These are phyloP conservation scores for Dioscorea zingiberensis DNA, from an alignment of 106 monocot species.

Conservation along the genomic window DNA sequence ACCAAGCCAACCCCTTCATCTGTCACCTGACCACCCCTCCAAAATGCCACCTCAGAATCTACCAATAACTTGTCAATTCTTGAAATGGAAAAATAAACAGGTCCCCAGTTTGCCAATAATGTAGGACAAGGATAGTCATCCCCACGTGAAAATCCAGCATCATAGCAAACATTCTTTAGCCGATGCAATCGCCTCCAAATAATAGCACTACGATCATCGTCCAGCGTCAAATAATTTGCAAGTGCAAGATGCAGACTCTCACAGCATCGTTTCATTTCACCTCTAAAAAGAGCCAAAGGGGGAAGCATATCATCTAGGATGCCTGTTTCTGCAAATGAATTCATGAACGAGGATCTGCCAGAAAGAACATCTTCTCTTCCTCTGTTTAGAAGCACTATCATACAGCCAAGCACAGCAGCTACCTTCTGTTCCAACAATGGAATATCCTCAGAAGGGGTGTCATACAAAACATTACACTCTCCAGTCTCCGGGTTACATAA, in stretches of 20 bases:
- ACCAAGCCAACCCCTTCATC: conserved; percentile 84
- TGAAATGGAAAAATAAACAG: conserved; percentile 55
- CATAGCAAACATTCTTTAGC: conserved; percentile 88
- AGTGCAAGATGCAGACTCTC: conserved; percentile 89
- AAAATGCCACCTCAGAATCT: conserved; percentile 83
- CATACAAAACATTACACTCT: conserved; percentile 65
- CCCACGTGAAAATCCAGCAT: conserved; percentile 80
- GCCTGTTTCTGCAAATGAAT: conserved; percentile 48
- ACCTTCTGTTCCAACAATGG: conserved; percentile 77
- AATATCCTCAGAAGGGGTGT: conserved; percentile 63
- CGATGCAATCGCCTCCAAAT: conserved; percentile 89
- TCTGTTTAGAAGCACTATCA: conserved; percentile 65
- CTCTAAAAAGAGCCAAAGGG: conserved; percentile 81
- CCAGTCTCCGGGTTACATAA: conserved; percentile 96
- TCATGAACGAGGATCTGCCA: conserved; percentile 58
- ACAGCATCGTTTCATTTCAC: conserved; percentile 89
- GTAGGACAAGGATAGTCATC: conserved; percentile 66
- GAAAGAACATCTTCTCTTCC: conserved; percentile 82
- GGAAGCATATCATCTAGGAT: conserved; percentile 68
- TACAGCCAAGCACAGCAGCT: conserved; percentile 69
- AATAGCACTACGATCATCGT: conserved; percentile 31
- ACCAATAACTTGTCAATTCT: conserved; percentile 25
- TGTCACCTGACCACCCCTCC: conserved; percentile 96
- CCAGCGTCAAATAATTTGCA: conserved; percentile 56
- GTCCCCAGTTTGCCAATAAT: conserved; percentile 81